A percentile compares a stretch with the other conserved stretches of the same genome.
Conservation (phyloP, 2,329 filamentous ascomycete species). For the Diplodia scrobiculata region DNA sequence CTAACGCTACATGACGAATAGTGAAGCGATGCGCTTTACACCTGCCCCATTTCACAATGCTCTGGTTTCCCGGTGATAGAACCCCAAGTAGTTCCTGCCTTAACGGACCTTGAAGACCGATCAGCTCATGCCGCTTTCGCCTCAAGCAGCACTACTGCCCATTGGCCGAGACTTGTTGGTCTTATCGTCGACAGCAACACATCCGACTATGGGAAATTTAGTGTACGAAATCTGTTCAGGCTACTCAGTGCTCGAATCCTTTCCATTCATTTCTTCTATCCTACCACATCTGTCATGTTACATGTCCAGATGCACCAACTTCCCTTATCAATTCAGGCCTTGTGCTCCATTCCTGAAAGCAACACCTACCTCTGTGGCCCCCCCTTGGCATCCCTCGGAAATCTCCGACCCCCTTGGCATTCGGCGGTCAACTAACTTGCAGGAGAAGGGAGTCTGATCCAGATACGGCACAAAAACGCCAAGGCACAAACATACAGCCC, state of each 20-base stretch:
- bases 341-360: not conserved
- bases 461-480: constrained; percentile 18
- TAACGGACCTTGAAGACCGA: not conserved
- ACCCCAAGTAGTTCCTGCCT: not conserved
- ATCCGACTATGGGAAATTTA: too few species aligned
- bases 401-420: not conserved
- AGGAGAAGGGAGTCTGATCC: not conserved
- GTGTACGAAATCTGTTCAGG: not conserved
- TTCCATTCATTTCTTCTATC: constrained; percentile 18
- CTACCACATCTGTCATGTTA: constrained; percentile 11
- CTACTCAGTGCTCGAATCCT: not conserved
- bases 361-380: not conserved
- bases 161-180: not conserved
- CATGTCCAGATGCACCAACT: constrained; percentile 24
- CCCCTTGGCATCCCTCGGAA: not conserved
- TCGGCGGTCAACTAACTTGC: not conserved
- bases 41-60: not conserved
- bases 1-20: not conserved
- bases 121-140: not conserved
- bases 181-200: too few species aligned
- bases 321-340: not conserved
- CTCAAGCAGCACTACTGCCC: not conserved
- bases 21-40: not conserved
- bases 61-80: not conserved
- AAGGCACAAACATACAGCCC: constrained; percentile 4